Evolutionary conservation across 139 green algal genomes (phyloP), one percentile per base, ranked within the genome.

Genomic region (Micromonas commoda): DNA sequence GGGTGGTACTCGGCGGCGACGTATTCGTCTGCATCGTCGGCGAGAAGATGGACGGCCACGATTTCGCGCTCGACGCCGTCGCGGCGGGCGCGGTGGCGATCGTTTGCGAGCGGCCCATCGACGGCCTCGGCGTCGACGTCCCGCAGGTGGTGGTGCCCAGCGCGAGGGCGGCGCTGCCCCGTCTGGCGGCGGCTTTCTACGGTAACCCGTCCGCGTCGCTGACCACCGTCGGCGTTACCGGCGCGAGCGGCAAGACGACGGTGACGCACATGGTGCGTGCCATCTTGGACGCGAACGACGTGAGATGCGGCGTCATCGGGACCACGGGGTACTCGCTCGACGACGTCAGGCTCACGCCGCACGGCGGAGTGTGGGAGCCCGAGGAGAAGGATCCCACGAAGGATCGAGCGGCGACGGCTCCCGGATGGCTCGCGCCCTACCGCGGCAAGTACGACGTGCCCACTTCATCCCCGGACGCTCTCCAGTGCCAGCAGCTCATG

Each of bases 221-320:
- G 54, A 60, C 73, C 24, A 67, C 82, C 51, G 78, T 96, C 13
- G 92, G 83, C 28, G 73, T 98, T 23, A 84, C 89, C 39, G 95
- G 95, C 32, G 91, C 81, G 24, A 82, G 85, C 53, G 96, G 96
- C 71, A 99, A 99, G 88, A 97, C 92, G n/a, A 98, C 94, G 1
- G 88, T 87, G 0, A 83, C 86, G 28, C 98, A 94, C 91, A 84
- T 99, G 26, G 82, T 95, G 19, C 88, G 91, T 6, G 87, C 90
- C 35, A 88, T 98, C 5, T 85, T 97, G 54, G 93, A 97, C 24
- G 72, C 31, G 51, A 34, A n/a, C 29, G 72, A 78, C 34, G 39
- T 38, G 19, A 69, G 1, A 34, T 52, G 38, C 31, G 90, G 87
- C 34, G 86, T 90, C 80, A 73, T 91, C 1, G 87, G 88, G 82